A percentile compares a stretch with the other conserved stretches of the same genome.
Evolutionary conservation across 1,284 basidiomycete genomes (phyloP).

Genomic region (Naganishia sp.): DNA sequence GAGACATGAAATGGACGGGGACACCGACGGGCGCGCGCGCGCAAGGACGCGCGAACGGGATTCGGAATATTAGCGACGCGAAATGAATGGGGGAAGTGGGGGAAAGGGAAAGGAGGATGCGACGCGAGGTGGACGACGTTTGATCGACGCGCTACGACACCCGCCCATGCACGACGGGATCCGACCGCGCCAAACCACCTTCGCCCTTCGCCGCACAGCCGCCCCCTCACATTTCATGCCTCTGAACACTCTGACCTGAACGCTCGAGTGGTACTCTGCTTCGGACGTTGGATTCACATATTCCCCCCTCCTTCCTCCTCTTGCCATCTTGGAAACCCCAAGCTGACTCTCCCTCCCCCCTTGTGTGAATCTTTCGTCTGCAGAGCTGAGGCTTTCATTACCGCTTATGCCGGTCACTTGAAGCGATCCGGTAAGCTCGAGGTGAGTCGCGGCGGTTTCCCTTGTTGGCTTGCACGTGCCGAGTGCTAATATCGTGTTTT

Average conservation of each 20-base stretch:
- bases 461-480: not conserved
- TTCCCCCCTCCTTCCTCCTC: not conserved
- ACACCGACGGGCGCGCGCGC: constrained; percentile 1
- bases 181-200: not conserved
- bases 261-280: constrained; percentile 24
- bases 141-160: no score
- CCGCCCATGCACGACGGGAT: no score
- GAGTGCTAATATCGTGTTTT: not conserved
- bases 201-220: constrained; percentile 8
- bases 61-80: not conserved
- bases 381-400: constrained; percentile 87
- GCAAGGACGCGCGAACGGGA: not conserved
- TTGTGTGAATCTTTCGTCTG: constrained; percentile 12
- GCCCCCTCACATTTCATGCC: constrained; percentile 26
- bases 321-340: constrained; percentile 5
- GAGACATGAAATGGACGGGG: constrained; percentile 14
- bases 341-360: constrained; percentile 29
- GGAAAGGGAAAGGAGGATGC: not conserved
- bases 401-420: constrained; percentile 88
- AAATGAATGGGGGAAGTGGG: not conserved
- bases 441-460: constrained; percentile 73
- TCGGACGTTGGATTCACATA: constrained; percentile 27
- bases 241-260: constrained; percentile 21
- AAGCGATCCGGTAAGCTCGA: constrained; percentile 97
- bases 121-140: no score